Evolutionary conservation across 1,284 basidiomycete genomes (phyloP), one percentile per base, ranked within the genome.

Genomic region (Hortiboletus rubellus): DNA sequence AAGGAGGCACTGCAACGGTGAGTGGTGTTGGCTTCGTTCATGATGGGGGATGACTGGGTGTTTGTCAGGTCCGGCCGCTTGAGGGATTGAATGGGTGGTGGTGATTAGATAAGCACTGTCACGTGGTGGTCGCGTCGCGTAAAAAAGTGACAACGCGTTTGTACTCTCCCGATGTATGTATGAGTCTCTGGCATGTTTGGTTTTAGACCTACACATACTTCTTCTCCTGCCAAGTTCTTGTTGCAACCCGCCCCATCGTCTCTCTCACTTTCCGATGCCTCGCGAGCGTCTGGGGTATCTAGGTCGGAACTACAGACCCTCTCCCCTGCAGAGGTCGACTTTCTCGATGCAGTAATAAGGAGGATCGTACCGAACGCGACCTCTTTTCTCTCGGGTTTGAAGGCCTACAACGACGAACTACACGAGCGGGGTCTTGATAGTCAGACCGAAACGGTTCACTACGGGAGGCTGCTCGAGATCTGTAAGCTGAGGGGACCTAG

Each of bases 371-470:
- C 82, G 9, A 75, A 79, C 27, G 83, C 88, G 14, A 87, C 85
- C 1, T 86, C 86, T 0, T 92, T 92, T 65, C 76, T 89, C 37
- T 80, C 83, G 3, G 82, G 91, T n/a, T 86, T 91, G 78, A 90
- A 89, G 65, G 87, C 90, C 0, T 93, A 93, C 69, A 89, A 85
- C 63, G 85, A 88, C 58, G 82, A 91, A 22, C 75, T 92, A 17
- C 80, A 81, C 55, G 85, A 88, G 60, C 79, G 85, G 6, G 86
- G 86, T 2, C 73, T 92, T n/a, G 87, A 92, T 63, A 81, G 85
- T n/a, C 82, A 86, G 57, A 77, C 82, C 36, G 91, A 93, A 69
- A 87, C 90, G 15, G 76, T 86, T n/a, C 89, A 87, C 67, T 93
- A 92, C 68, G 83, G 84, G 30, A 89, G 90, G 68, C 72, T 93